Percentiles rank a stretch among this genome's conserved stretches.
phyloP scores from a whole-genome alignment of 2,329 filamentous ascomycete species.

The Exophiala spinifera region DNA sequence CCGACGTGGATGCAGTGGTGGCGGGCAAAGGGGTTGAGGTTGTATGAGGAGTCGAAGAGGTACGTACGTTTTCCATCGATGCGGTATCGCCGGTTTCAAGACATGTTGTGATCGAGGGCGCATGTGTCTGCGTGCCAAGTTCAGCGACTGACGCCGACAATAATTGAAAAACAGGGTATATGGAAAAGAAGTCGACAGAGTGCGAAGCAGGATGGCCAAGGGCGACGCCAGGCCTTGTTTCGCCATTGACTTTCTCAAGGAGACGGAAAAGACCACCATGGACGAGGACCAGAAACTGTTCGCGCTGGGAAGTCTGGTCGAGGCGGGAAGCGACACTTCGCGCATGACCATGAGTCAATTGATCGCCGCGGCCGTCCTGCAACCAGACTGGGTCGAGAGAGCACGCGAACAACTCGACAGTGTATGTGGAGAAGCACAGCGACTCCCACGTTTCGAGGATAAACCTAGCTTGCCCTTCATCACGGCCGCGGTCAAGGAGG shows the following conservation, averaged over 20 bases:
- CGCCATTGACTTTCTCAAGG: constrained; percentile 34
- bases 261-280: constrained; percentile 33
- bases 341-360: constrained; percentile 47
- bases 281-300: constrained; percentile 43
- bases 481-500: constrained; percentile 34
- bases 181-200: not conserved
- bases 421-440: constrained; percentile 35
- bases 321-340: constrained; percentile 52
- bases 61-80: not conserved
- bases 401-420: constrained; percentile 45
- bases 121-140: no score
- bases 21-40: constrained; percentile 37
- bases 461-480: constrained; percentile 34
- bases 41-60: constrained; percentile 33
- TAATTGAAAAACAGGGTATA: constrained; percentile 3
- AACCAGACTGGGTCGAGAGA: constrained; percentile 43
- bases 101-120: no score
- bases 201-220: not conserved
- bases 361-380: constrained; percentile 50
- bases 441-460: constrained; percentile 36
- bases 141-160: no score
- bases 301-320: constrained; percentile 39
- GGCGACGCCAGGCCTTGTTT: constrained; percentile 34
- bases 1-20: constrained; percentile 47
- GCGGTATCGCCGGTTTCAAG: no score